Evolutionary conservation across 257 asterid species (phyloP), one percentile per base, ranked within the genome.

Genomic region (Schizonepeta tenuifolia): DNA sequence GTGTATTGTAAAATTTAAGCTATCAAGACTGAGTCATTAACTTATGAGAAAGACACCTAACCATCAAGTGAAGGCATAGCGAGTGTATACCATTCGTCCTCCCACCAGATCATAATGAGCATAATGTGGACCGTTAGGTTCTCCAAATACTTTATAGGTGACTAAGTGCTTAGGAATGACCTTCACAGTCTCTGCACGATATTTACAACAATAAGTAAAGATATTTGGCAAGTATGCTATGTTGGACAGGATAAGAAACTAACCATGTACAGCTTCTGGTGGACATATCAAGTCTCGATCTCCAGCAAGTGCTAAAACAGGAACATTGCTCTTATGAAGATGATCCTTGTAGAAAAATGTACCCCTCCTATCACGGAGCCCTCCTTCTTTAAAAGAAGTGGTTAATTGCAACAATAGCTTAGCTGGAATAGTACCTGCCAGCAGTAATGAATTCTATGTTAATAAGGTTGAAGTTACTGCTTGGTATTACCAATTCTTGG

Each of bases 31-130:
- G 5, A 63, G 73, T 17, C 57, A 20, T 63, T 35, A 65, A 50
- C 47, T 58, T 64, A 38, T 9, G 14, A 21, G 41, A 55, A 24
- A 35, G 65, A 50, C 61, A 2, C 28, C 2, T 20, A 55, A 63
- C 31, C 0, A 53, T 49, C 43, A 70, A 70, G 21, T 49, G 18
- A 57, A 66, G 67, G 31, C 24, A 51, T 36, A 22, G 47, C 18
- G 44, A 65, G 24, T 17, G n/a, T n/a, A 41, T 47, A 77, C 98
- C 98, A 84, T 24, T 60, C 94, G 86, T 49, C 97, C 92, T 53
- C 99, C 99, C 54, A 95, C 99, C 79, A 95, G 79, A 79, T 95
- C 99, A 78, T 95, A 95, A 82, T 95, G 99, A 74, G 97, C 99
- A 82, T 90, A 95, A 84, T 90, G 99, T 17, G 95, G 96, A 71